Evolutionary conservation across 495 filamentous ascomycete genomes (phyloP).

Genomic region (Bacidia rubella): DNA sequence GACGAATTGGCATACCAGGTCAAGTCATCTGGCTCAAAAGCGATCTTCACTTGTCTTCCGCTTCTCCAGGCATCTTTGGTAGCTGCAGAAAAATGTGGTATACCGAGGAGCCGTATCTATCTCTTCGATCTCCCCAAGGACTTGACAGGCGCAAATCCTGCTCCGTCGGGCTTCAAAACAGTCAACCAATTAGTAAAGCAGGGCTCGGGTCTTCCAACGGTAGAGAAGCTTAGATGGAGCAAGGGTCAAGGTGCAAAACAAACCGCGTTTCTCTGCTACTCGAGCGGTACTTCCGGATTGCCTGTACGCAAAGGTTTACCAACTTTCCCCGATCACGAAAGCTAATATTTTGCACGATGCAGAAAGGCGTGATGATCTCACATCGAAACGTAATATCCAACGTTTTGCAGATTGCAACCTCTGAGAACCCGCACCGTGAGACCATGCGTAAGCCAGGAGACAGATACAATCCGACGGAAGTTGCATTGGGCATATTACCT

Average conservation of each 20-base stretch:
- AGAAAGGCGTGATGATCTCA: slow-evolving; percentile 94
- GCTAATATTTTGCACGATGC: not conserved
- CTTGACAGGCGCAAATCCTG: slow-evolving; percentile 33
- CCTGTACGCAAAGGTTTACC: slow-evolving; percentile 39
- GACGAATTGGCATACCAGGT: slow-evolving; percentile 69
- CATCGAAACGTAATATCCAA: slow-evolving; percentile 85
- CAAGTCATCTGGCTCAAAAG: slow-evolving; percentile 58
- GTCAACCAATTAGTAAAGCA: slow-evolving; percentile 53
- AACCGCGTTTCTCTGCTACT: slow-evolving; percentile 78
- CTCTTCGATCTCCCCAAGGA: slow-evolving; percentile 51
- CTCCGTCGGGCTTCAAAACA: slow-evolving; percentile 47
- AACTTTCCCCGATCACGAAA: not conserved
- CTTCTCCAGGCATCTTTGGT: slow-evolving; percentile 56
- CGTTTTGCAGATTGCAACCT: slow-evolving; percentile 46
- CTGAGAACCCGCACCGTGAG: slow-evolving; percentile 37
- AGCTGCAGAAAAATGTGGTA: slow-evolving; percentile 51
- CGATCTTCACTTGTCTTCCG: slow-evolving; percentile 66
- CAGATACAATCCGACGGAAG: slow-evolving; percentile 38
- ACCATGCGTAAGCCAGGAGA: slow-evolving; percentile 24
- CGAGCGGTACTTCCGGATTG: slow-evolving; percentile 75
- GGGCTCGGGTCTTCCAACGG: slow-evolving; percentile 45
- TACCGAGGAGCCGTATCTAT: slow-evolving; percentile 61
- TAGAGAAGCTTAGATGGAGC: slow-evolving; percentile 55
- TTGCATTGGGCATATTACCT: slow-evolving; percentile 59
- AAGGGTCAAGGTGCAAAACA: slow-evolving; percentile 64